Conservation (phyloP, 805 yeast species). For the Candida alai region DNA sequence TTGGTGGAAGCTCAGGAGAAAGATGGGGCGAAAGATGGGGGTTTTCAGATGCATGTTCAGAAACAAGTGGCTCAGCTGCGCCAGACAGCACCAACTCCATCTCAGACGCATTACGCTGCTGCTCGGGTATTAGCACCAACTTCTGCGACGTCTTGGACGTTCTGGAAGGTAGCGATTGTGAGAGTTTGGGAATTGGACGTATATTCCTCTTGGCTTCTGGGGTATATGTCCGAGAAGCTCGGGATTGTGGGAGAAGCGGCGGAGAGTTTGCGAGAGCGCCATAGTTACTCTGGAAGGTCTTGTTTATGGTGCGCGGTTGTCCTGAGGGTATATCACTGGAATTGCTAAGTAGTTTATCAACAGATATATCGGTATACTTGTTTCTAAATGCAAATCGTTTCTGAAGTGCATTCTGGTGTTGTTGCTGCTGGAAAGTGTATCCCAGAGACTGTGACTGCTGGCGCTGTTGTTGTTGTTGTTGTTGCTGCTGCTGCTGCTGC, state of each 20-base stretch:
- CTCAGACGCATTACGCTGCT: too few species aligned
- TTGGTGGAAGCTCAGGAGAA: slow-evolving; percentile 19
- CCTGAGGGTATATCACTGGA: slow-evolving; percentile 89
- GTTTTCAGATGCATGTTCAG: too few species aligned
- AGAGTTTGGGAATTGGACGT: slow-evolving; percentile 48
- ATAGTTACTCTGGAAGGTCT: too few species aligned
- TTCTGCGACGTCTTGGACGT: slow-evolving; percentile 85
- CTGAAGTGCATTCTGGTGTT: slow-evolving; percentile 22
- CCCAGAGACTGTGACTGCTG: slow-evolving; percentile 6
- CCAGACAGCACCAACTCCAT: too few species aligned
- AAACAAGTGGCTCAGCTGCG: too few species aligned
- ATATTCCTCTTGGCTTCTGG: slow-evolving; percentile 22
- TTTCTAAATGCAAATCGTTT: slow-evolving; percentile 27
- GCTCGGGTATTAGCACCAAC: slow-evolving; percentile 80
- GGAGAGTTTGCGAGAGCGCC: too few species aligned
- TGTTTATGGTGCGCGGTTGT: too few species aligned
- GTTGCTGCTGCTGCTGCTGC: slow-evolving; percentile 11
- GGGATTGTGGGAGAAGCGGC: too few species aligned
- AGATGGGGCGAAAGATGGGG: not conserved
- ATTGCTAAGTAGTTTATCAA: slow-evolving; percentile 72
- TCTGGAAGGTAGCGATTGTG: slow-evolving; percentile 61
- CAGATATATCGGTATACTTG: slow-evolving; percentile 73
- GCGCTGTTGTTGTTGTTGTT: slow-evolving; percentile 4
- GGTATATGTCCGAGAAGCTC: too few species aligned
- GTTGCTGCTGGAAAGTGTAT: slow-evolving; percentile 12